Evolutionary conservation across 140 eudicot genomes (phyloP), one percentile per base, ranked within the genome.

Genomic region (Flaveria floridana): DNA sequence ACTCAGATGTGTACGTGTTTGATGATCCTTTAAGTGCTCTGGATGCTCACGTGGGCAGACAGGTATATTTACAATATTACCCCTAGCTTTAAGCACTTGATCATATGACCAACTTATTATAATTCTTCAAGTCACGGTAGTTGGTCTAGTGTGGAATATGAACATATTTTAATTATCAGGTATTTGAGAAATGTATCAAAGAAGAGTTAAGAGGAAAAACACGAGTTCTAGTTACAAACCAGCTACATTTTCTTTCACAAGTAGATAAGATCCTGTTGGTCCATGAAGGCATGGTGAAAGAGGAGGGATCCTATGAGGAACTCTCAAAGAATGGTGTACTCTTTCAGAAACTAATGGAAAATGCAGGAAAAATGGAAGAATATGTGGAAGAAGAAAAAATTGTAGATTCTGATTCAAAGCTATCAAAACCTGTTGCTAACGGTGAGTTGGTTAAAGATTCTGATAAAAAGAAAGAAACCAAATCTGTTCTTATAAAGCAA

Each of bases 21-120:
- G 99, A 94, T 85, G 99, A 94, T 82, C 99, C 99, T 58, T 85
- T 94, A 77, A 94, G 99, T 65, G 99, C 99, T 72, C 85, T 94
- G 4, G 99, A 94, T 81, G 99, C 96, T 76, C 96, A 90, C 75
- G 99, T 94, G 73, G 97, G 83, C 51, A 87, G 90, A 28, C 97
- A 94, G 95, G 99, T 92, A 81, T 46, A 62, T 6, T 62, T 41
- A 11, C 51, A 9, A 47, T 46, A 23, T 3, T 61, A 26, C 56
- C 11, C 46, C 30, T 18, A 74, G 20, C 50, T 62, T 48, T 74
- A 46, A 25, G 20, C 2, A 50, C 19, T 21, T 68, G 19, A 20
- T 68, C n/a, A 68, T 68, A 19, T 68, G 55, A 10, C 19, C 20
- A 68, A 67, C 18, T 67, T 2, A 21, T 28, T 16, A 13, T 67